Evolutionary conservation across 2,329 filamentous ascomycete genomes (phyloP).

Genomic region (Aspergillus nomiae): DNA sequence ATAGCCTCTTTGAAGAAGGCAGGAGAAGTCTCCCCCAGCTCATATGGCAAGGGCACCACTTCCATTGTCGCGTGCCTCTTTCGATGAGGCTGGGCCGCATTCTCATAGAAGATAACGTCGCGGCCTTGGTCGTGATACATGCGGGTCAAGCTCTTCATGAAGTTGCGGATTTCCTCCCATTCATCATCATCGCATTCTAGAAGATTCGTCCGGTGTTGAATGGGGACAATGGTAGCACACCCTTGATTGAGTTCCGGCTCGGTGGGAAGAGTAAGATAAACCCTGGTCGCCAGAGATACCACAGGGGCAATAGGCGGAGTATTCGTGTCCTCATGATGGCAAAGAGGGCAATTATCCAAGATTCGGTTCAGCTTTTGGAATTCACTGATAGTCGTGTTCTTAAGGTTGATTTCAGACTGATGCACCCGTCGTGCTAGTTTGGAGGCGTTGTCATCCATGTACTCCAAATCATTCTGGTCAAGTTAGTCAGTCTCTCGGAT

Average conservation of each 20-base stretch:
- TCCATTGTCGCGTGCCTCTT: slow-evolving; percentile 83
- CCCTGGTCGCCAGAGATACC: slow-evolving; percentile 80
- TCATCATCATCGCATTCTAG: slow-evolving; percentile 99
- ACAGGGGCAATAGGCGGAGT: slow-evolving; percentile 81
- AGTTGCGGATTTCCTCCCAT: slow-evolving; percentile 98
- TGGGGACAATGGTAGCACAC: slow-evolving; percentile 84
- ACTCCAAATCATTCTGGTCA: slow-evolving; percentile 76
- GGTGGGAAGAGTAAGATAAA: slow-evolving; percentile 85
- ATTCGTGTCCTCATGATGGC: slow-evolving; percentile 82
- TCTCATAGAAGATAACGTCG: slow-evolving; percentile 96
- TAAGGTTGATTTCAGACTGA: slow-evolving; percentile 83
- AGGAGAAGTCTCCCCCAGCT: slow-evolving; percentile 85
- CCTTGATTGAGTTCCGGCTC: slow-evolving; percentile 84
- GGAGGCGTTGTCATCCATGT: slow-evolving; percentile 93
- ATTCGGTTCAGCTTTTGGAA: slow-evolving; percentile 88
- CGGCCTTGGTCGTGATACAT: slow-evolving; percentile 94
- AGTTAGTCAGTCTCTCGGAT: slow-evolving; percentile 16
- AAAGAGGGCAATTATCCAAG: slow-evolving; percentile 85
- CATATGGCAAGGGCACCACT: slow-evolving; percentile 84
- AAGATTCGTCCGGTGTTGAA: slow-evolving; percentile 83
- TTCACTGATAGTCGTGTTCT: slow-evolving; percentile 82
- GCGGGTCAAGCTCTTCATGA: slow-evolving; percentile 93
- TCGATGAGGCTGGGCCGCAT: slow-evolving; percentile 78
- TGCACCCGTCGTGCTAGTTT: slow-evolving; percentile 86
- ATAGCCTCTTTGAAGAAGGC: slow-evolving; percentile 97